These are phyloP conservation scores for Ananas comosus DNA, from an alignment of 176 grass and related monocot species.

Conservation along the genomic window DNA sequence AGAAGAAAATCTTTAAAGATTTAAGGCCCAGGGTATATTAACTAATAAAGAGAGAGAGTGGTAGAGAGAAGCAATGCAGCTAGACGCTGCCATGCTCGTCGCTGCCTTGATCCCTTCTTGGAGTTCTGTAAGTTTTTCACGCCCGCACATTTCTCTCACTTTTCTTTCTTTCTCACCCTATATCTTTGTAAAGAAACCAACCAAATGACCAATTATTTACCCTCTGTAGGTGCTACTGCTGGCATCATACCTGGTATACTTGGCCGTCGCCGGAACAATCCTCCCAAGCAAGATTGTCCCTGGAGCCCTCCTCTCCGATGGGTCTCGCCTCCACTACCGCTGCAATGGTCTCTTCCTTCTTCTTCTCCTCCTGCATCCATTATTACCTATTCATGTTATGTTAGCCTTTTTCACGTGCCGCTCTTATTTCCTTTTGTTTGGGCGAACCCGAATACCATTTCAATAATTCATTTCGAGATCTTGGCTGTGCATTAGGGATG, in stretches of 20 bases:
- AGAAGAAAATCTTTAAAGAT: neutral
- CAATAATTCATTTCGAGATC: no score
- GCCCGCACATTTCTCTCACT: neutral
- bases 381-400: no score
- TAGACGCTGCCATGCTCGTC: slow-evolving; percentile 29
- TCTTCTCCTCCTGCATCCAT: neutral
- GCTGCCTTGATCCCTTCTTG: slow-evolving; percentile 41
- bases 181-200: no score
- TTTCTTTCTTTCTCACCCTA: neutral
- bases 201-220: neutral
- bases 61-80: slow-evolving; percentile 11
- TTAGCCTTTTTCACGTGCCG: no score
- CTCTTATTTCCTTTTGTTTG: slow-evolving; percentile 1
- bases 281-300: slow-evolving; percentile 76
- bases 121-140: slow-evolving; percentile 28
- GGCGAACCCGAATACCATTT: no score
- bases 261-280: slow-evolving; percentile 51
- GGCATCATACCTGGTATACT: slow-evolving; percentile 52
- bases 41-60: neutral
- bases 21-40: no score
- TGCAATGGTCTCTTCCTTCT: slow-evolving; percentile 50
- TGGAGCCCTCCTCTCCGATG: slow-evolving; percentile 62
- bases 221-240: slow-evolving; percentile 49
- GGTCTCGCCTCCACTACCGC: slow-evolving; percentile 78
- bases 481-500: no score